Conservation (phyloP, 192 early-diverging fungal genomes). For the Phlyctochytrium bullatum region DNA sequence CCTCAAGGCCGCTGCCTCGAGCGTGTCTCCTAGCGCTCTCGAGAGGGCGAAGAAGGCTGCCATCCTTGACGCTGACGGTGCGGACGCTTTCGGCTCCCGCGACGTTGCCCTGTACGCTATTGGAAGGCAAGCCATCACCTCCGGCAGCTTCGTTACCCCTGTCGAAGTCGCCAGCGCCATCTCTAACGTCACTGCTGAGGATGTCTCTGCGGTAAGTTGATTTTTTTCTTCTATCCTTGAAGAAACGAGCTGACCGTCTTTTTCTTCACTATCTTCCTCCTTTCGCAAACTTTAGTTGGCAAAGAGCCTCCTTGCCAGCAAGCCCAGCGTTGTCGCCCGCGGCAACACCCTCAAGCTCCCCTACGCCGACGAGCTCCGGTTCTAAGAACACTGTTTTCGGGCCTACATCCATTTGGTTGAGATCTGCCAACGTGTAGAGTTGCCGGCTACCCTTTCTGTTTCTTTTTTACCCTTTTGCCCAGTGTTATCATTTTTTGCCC, state of each 20-base stretch:
- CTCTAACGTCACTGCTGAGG: conserved; percentile 54
- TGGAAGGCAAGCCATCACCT: conserved; percentile 29
- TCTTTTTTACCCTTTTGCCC: no score
- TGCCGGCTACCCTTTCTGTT: no score
- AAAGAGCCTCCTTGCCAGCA: conserved; percentile 61
- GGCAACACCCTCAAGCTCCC: conserved; percentile 73
- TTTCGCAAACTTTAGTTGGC: conserved; percentile 50
- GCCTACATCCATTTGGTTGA: no score
- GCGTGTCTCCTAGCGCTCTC: conserved; percentile 33
- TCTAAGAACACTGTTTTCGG: conserved; percentile 9
- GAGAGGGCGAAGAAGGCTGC: conserved; percentile 48
- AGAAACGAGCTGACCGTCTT: no score
- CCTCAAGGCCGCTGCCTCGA: conserved; percentile 37
- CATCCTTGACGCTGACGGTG: conserved; percentile 44
- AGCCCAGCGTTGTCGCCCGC: conserved; percentile 74
- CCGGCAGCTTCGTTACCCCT: conserved; percentile 36
- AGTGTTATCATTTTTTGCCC: no score
- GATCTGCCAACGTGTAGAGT: no score
- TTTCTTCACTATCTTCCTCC: background rate
- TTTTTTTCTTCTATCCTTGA: background rate
- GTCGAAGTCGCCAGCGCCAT: conserved; percentile 62
- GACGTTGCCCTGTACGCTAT: conserved; percentile 32
- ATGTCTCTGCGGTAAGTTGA: conserved; percentile 58
- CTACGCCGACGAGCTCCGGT: conserved; percentile 68
- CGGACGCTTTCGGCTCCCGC: conserved; percentile 18